Conservation (phyloP, 1,139 yeast genomes). For the Pichia inconspicua region DNA sequence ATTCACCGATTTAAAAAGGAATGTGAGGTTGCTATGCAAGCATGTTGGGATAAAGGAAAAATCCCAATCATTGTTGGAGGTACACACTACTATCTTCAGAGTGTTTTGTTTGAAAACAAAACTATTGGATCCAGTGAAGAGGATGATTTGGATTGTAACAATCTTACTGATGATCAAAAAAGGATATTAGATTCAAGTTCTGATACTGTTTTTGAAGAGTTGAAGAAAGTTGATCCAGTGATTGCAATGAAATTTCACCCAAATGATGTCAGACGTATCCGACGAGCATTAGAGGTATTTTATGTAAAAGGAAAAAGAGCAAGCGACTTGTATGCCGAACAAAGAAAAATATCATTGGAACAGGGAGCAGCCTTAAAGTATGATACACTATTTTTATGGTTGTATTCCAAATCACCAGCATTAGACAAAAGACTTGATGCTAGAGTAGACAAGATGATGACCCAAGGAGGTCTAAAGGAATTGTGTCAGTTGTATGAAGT, state of each 20-base stretch:
- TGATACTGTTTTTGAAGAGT: constrained; percentile 38
- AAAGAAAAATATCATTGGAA: constrained; percentile 33
- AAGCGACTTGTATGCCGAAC: constrained; percentile 61
- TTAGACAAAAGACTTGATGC: constrained; percentile 60
- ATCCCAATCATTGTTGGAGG: constrained; percentile 92
- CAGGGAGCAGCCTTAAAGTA: constrained; percentile 45
- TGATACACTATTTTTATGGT: constrained; percentile 74
- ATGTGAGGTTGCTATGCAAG: constrained; percentile 48
- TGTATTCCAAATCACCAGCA: constrained; percentile 58
- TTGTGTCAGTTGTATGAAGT: constrained; percentile 47
- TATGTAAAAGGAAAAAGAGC: constrained; percentile 61
- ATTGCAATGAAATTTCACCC: constrained; percentile 86
- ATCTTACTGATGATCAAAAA: constrained; percentile 18
- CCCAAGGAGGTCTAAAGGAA: constrained; percentile 61
- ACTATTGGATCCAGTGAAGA: constrained; percentile 36
- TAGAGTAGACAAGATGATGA: constrained; percentile 80
- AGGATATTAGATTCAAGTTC: constrained; percentile 42
- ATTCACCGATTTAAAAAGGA: constrained; percentile 77
- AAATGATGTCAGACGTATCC: constrained; percentile 69
- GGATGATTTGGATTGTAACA: constrained; percentile 31
- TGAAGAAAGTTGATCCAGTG: constrained; percentile 55
- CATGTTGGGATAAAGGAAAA: constrained; percentile 62
- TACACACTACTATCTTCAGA: constrained; percentile 85
- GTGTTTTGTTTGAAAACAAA: constrained; percentile 62
- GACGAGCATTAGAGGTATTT: constrained; percentile 75